phyloP scores from a whole-genome alignment of 2,329 filamentous ascomycete species.

The Fusarium sublunatum region DNA sequence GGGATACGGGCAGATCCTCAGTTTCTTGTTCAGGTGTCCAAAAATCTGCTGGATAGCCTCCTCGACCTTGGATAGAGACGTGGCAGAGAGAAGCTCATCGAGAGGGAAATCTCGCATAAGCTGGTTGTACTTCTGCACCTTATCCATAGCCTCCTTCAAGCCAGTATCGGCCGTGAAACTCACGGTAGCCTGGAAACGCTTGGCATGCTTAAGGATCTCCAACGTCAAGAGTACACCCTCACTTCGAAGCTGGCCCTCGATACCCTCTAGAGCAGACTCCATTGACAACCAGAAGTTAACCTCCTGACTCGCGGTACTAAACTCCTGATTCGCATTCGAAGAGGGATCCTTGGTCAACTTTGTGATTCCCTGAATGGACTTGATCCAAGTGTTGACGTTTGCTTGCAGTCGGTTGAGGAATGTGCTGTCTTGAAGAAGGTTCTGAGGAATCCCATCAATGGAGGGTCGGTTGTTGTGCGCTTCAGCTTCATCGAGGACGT shows the following conservation, averaged over 20 bases:
- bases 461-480: constrained; percentile 74
- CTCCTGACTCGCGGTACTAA: constrained; percentile 87
- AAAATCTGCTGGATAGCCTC: constrained; percentile 93
- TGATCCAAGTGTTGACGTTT: constrained; percentile 97
- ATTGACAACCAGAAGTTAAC: constrained; percentile 99
- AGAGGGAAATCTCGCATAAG: constrained; percentile 98
- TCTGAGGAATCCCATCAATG: constrained; percentile 79
- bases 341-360: constrained; percentile 89
- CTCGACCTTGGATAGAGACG: constrained; percentile 86
- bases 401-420: constrained; percentile 95
- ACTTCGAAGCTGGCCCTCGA: constrained; percentile 87
- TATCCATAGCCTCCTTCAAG: constrained; percentile 93
- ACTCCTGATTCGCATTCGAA: constrained; percentile 65
- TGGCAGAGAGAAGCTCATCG: constrained; percentile 92
- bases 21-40: constrained; percentile 94
- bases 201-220: constrained; percentile 95
- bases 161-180: constrained; percentile 97
- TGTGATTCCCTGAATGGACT: constrained; percentile 96
- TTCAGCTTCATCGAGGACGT: constrained; percentile 81
- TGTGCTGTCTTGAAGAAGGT: constrained; percentile 85
- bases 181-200: constrained; percentile 96
- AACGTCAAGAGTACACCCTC: constrained; percentile 91
- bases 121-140: constrained; percentile 98
- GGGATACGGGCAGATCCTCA: constrained; percentile 95
- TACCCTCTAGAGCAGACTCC: constrained; percentile 91